Conservation (phyloP, 495 filamentous ascomycete genomes). For the Aspergillus asperescens region DNA sequence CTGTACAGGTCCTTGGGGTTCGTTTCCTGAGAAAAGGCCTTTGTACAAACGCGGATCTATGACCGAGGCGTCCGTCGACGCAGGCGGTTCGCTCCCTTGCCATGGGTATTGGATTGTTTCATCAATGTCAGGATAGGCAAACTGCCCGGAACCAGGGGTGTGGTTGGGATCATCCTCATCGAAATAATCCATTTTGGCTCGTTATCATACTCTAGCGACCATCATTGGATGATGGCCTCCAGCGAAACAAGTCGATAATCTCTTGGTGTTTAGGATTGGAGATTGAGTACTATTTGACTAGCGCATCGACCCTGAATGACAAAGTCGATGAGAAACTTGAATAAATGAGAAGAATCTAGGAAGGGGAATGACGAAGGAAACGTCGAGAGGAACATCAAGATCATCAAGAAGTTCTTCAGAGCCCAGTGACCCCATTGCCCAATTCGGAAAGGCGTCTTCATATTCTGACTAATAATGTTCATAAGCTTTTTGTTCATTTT, state of each 20-base stretch:
- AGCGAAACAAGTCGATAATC: not conserved
- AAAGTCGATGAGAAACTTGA: not conserved
- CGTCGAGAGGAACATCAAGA: not conserved
- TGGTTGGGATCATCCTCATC: slow-evolving; percentile 19
- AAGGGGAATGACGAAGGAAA: not conserved
- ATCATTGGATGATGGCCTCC: slow-evolving; percentile 8
- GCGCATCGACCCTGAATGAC: not conserved
- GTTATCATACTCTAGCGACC: slow-evolving; percentile 3
- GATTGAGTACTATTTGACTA: not conserved
- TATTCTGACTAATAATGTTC: not conserved
- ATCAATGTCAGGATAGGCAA: slow-evolving; percentile 36
- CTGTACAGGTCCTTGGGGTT: slow-evolving; percentile 16
- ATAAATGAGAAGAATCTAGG: not conserved
- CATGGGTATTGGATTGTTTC: slow-evolving; percentile 35
- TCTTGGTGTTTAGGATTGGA: not conserved
- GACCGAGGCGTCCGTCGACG: slow-evolving; percentile 18
- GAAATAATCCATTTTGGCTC: slow-evolving; percentile 22
- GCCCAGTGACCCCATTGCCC: slow-evolving; percentile 11
- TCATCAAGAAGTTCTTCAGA: not conserved
- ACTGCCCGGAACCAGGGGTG: slow-evolving; percentile 18
- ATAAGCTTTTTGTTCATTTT: not conserved
- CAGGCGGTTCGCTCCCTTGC: slow-evolving; percentile 23
- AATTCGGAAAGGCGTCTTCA: slow-evolving; percentile 4
- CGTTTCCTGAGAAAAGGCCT: slow-evolving; percentile 16
- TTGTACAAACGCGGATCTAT: slow-evolving; percentile 42